These are phyloP conservation scores for Ceratorhiza oryzae-sativae DNA, from an alignment of 1,284 basidiomycete genomes.

Conservation along the genomic window DNA sequence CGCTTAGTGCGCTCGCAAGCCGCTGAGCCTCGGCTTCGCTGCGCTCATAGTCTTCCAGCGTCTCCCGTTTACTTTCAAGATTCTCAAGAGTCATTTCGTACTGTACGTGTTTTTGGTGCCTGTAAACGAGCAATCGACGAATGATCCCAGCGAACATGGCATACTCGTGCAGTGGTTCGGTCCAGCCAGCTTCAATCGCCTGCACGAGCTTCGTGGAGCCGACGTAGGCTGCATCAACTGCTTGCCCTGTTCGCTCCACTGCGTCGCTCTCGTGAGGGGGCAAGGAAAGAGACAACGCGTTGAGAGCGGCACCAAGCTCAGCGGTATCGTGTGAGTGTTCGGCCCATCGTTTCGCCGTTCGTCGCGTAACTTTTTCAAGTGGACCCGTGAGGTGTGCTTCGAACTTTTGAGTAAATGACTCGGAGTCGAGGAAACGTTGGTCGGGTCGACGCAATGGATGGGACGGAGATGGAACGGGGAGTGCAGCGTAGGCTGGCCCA, in stretches of 20 bases:
- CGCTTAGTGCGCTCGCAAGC: slow-evolving; percentile 82
- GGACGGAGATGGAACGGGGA: slow-evolving; percentile 87
- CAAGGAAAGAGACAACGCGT: slow-evolving; percentile 88
- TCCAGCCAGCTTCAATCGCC: slow-evolving; percentile 90
- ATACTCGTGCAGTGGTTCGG: slow-evolving; percentile 96
- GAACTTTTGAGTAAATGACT: slow-evolving; percentile 96
- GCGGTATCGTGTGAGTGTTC: slow-evolving; percentile 91
- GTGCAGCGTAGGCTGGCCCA: slow-evolving; percentile 77
- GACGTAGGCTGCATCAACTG: slow-evolving; percentile 92
- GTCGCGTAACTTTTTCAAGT: slow-evolving; percentile 95
- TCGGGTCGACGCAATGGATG: slow-evolving; percentile 89
- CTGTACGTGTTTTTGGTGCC: slow-evolving; percentile 98
- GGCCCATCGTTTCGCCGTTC: slow-evolving; percentile 94
- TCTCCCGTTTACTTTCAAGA: slow-evolving; percentile 85
- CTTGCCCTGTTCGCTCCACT: slow-evolving; percentile 93
- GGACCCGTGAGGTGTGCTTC: slow-evolving; percentile 87
- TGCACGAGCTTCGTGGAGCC: slow-evolving; percentile 90
- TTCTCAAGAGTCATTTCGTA: slow-evolving; percentile 96
- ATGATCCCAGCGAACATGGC: slow-evolving; percentile 94
- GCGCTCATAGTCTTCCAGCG: slow-evolving; percentile 89
- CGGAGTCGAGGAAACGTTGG: slow-evolving; percentile 94
- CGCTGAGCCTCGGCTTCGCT: slow-evolving; percentile 90
- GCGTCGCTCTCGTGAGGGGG: slow-evolving; percentile 68
- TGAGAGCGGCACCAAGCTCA: slow-evolving; percentile 93
- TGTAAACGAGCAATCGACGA: slow-evolving; percentile 90